Evolutionary conservation across 192 early-diverging fungal genomes (phyloP), one percentile per base, ranked within the genome.

Genomic region (Backusella tarrabulga): DNA sequence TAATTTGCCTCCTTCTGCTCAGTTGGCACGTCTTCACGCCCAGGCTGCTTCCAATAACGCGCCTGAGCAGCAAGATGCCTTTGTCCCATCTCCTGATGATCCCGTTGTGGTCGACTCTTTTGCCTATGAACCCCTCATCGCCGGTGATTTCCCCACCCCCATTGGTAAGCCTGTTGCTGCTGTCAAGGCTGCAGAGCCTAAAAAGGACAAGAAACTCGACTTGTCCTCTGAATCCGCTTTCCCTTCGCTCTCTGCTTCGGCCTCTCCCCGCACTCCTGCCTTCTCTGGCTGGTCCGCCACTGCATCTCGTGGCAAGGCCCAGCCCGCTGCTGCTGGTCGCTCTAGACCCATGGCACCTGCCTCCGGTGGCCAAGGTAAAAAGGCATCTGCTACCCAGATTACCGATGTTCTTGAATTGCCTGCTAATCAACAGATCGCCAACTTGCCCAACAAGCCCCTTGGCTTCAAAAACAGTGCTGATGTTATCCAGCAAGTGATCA

Each of bases 141-240:
- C 76, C 66, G 81, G 71, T 71, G 76, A 77, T 34, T 76, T 71
- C 46, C 75, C 76, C 34, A 73, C 79, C 9, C 76, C 81, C n/a
- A 73, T 78, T 56, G 76, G 72, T 26, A 63, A 77, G 42, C 72
- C 81, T 17, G 54, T 74, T 11, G n/a, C 67, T 15, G n/a, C 72
- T 71, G 69, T 69, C 29, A 76, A 46, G 23, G 17, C 34, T 12
- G 66, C 50, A 29, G 63, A 63, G 15, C 67, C 75, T 46, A 69
- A 68, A 29, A 77, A 77, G 40, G 73, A 74, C 19, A 66, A 56
- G 23, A 77, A 74, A n/a, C 77, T 88, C 23, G 92, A 93, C 79
- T 80, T 93, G 35, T 74, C 80, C 46, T 90, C 85, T 44, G 88
- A 88, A 75, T 90, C 90, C 36, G 88, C 92, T 74, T 96, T 97